Base-by-base conservation (phyloP, 2,329 filamentous ascomycete species). In the Phaeophleospora eucalypticola region DNA sequence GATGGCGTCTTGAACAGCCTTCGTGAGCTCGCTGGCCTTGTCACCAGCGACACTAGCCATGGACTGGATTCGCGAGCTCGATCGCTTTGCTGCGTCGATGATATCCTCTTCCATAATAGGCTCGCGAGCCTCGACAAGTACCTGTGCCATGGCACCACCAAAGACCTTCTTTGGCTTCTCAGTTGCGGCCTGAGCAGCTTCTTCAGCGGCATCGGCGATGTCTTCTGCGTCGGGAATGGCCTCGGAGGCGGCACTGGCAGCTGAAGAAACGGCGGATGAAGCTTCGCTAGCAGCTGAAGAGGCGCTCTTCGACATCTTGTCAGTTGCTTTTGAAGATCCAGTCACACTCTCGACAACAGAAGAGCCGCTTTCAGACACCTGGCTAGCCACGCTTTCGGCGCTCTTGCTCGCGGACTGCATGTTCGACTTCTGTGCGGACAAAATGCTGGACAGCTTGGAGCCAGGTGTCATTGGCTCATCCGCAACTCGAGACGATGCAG, bases 1-100 rank as follows among this genome's bases (percentile, higher is more conserved):
- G 20, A 77, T 59, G 19, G 78, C 79, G 63, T 81, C 77, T 48
- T 75, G 77, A 21, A 81, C 75, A 21, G 75, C 77, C 56, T 70
- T 70, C 12, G 75, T 81, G 36, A 81, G 67, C 29, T 79, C 72
- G 39, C 71, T 68, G 43, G 77, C 78, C 45, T 71, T 68, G 38
- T 78, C 76, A 18, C 75, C 74, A 12, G 76, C 78, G 50, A 73
- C 71, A 47, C 69, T 73, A 18, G 76, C 70, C 49, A 79, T 66
- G 39, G 67, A 72, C 46, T 79, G 73, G 4, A 80, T 58, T 48
- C 74, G 76, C 45, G 74, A 70, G 9, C 75, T 76, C 54, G 75
- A 76, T 12, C 67, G 70, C 4, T 75, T 70, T 3, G 71, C 71
- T 20, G 48, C 52, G 27, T 62, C 59, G 20, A 71, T 69, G 17